A percentile compares a stretch with the other conserved stretches of the same genome.
phyloP scores from a whole-genome alignment of 768 basidiomycete species.

The Lactifluus subvellereus region DNA sequence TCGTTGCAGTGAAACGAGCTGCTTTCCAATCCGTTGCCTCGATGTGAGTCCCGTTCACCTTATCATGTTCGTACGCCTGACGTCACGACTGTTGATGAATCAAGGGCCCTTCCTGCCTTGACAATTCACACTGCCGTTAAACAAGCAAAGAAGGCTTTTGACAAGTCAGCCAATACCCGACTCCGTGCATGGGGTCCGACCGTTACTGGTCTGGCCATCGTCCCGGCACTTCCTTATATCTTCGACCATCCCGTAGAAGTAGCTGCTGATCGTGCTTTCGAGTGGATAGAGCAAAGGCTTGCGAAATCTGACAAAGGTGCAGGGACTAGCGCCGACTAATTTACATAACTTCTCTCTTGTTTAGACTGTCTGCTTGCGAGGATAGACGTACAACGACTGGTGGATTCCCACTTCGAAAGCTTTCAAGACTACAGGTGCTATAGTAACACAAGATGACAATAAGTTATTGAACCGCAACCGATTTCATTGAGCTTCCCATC shows the following conservation, averaged over 20 bases:
- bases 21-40: conserved; percentile 78
- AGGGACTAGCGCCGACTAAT: conserved; percentile 27
- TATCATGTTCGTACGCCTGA: background rate
- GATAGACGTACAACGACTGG: background rate
- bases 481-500: conserved; percentile 4
- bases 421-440: conserved; percentile 5
- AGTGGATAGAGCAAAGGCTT: conserved; percentile 58
- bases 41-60: conserved; percentile 45
- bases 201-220: conserved; percentile 61
- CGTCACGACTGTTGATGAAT: background rate
- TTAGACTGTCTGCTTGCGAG: background rate
- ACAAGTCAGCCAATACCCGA: conserved; percentile 49
- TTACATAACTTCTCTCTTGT: background rate
- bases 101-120: conserved; percentile 74
- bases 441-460: conserved; percentile 18
- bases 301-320: conserved; percentile 35
- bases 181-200: conserved; percentile 74
- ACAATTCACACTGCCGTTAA: conserved; percentile 81
- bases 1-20: conserved; percentile 70
- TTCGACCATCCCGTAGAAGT: conserved; percentile 79
- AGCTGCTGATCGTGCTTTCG: conserved; percentile 59
- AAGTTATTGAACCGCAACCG: conserved; percentile 18
- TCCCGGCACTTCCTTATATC: conserved; percentile 68
- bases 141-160: conserved; percentile 64
- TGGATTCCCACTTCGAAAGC: background rate